phyloP scores from a whole-genome alignment of 495 filamentous ascomycete genomes.

The Astrothelium macrocarpum region DNA sequence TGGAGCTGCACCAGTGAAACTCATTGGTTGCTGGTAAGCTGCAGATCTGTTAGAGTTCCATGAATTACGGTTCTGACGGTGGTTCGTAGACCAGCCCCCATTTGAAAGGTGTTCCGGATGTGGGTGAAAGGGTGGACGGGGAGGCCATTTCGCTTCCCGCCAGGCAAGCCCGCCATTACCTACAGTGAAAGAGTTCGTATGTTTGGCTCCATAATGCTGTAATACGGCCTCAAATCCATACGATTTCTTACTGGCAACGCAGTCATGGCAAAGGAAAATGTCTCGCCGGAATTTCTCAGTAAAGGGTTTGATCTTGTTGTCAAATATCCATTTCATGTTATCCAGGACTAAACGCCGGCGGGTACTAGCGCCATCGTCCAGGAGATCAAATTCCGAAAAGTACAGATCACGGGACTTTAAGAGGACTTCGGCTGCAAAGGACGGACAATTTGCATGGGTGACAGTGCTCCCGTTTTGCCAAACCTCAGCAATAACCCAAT shows the following conservation, averaged over 20 bases:
- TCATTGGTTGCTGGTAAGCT: conserved; percentile 1
- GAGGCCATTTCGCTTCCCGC: conserved; percentile 66
- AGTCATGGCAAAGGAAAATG: conserved; percentile 58
- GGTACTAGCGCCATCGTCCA: neutral
- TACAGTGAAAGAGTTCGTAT: conserved; percentile 50
- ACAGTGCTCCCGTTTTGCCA: conserved; percentile 51
- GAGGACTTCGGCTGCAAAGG: conserved; percentile 59
- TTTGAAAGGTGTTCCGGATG: conserved; percentile 32
- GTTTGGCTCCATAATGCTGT: conserved; percentile 74
- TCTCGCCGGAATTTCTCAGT: conserved; percentile 55
- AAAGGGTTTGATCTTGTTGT: conserved; percentile 58
- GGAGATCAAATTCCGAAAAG: conserved; percentile 2
- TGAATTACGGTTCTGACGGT: neutral
- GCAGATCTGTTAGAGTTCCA: conserved; percentile 29
- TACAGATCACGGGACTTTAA: conserved; percentile 49
- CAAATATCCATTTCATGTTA: conserved; percentile 79
- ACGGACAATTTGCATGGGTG: conserved; percentile 47
- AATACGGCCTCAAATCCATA: conserved; percentile 70
- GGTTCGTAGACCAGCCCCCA: neutral
- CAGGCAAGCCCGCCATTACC: conserved; percentile 64
- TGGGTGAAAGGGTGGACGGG: conserved; percentile 56
- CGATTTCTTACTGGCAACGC: conserved; percentile 48
- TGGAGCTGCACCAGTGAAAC: neutral
- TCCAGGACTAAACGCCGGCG: conserved; percentile 55
- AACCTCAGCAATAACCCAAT: conserved; percentile 49